phyloP scores from a whole-genome alignment of 352 stramenopile species.

The Globisporangium okanoganense region DNA sequence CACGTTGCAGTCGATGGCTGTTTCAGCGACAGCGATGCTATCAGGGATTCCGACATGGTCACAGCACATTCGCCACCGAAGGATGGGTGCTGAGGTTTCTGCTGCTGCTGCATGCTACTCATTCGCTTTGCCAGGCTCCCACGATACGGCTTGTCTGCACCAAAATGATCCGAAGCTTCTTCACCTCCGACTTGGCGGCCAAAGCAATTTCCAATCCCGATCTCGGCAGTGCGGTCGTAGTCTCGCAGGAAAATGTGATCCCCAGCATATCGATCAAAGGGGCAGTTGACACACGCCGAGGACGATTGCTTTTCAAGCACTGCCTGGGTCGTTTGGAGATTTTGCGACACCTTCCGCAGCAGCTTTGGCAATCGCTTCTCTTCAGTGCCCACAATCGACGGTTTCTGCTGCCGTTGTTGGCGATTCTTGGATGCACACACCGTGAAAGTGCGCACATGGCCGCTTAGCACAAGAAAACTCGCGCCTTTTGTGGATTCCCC shows the following conservation, averaged over 20 bases:
- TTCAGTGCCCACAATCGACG: background rate
- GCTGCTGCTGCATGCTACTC: background rate
- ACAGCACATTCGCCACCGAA: constrained; percentile 18
- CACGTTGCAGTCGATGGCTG: background rate
- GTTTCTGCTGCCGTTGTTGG: constrained; percentile 1
- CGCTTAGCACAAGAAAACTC: constrained; percentile 20
- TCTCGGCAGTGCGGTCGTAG: constrained; percentile 24
- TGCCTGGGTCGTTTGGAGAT: background rate
- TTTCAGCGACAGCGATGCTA: constrained; percentile 23
- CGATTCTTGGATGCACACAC: constrained; percentile 6
- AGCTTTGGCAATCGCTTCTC: constrained; percentile 10
- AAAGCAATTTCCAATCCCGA: constrained; percentile 22
- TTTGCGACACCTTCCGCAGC: constrained; percentile 5
- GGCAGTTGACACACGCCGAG: background rate
- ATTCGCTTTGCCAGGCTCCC: background rate
- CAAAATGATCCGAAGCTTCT: background rate
- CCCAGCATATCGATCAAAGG: constrained; percentile 25
- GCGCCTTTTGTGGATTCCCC: constrained; percentile 19
- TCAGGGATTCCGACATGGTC: constrained; percentile 33
- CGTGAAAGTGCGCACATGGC: constrained; percentile 17
- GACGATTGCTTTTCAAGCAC: constrained; percentile 9
- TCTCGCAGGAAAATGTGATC: constrained; percentile 32
- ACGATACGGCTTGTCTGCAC: background rate
- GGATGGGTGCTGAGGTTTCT: background rate
- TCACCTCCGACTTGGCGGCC: constrained; percentile 12